phyloP scores from a whole-genome alignment of 164 flowering plant genomes.

The Aristolochia fimbriata region DNA sequence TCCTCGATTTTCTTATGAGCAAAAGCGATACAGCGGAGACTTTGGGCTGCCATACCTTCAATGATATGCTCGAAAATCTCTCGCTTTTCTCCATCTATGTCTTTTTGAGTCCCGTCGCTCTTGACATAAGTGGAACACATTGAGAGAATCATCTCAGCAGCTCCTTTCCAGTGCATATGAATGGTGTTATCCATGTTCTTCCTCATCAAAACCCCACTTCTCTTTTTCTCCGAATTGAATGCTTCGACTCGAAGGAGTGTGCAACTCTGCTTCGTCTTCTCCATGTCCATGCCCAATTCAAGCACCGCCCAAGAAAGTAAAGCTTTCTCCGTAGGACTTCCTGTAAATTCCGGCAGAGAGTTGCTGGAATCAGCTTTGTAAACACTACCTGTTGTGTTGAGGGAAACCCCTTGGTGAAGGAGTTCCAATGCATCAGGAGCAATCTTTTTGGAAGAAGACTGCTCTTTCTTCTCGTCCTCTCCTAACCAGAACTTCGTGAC shows the following conservation, averaged over 20 bases:
- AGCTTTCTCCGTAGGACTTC: slow-evolving; percentile 67
- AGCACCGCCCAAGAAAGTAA: slow-evolving; percentile 49
- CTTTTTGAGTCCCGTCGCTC: slow-evolving; percentile 18
- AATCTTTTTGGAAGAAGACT: slow-evolving; percentile 3
- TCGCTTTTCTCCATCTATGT: slow-evolving; percentile 16
- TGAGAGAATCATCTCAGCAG: slow-evolving; percentile 52
- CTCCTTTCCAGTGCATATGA: slow-evolving; percentile 63
- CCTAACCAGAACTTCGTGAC: slow-evolving; percentile 62
- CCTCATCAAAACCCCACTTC: slow-evolving; percentile 35
- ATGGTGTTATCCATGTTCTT: slow-evolving; percentile 12
- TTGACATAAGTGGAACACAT: slow-evolving; percentile 42
- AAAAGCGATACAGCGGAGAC: slow-evolving; percentile 59
- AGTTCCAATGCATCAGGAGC: slow-evolving; percentile 21
- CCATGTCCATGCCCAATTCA: slow-evolving; percentile 31
- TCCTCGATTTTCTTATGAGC: slow-evolving; percentile 24
- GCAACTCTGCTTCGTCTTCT: slow-evolving; percentile 16
- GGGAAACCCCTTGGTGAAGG: slow-evolving; percentile 30
- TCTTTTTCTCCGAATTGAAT: slow-evolving; percentile 52
- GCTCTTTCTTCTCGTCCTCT: slow-evolving; percentile 18
- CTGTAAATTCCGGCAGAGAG: slow-evolving; percentile 33
- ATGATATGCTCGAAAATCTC: slow-evolving; percentile 23
- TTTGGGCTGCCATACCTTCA: slow-evolving; percentile 48
- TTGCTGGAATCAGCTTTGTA: slow-evolving; percentile 11
- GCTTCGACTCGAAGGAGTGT: slow-evolving; percentile 34
- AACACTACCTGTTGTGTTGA: slow-evolving; percentile 48